Evolutionary conservation across 2,329 filamentous ascomycete genomes (phyloP).

Genomic region (Pseudogymnoascus sp.): DNA sequence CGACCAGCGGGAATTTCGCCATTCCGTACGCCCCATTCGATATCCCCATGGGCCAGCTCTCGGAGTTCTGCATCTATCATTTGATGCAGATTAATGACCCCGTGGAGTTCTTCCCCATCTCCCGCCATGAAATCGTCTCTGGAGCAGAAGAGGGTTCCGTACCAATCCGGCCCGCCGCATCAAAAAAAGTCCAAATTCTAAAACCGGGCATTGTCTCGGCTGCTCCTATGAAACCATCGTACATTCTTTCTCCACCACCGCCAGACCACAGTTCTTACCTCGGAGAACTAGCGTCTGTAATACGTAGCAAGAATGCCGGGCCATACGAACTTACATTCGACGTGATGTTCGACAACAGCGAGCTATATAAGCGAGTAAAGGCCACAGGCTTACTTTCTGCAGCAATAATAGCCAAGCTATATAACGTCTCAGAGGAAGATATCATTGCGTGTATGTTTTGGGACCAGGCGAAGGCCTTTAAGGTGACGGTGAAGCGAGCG

Average conservation of each 20-base stretch:
- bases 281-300: slow-evolving; percentile 32
- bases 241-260: slow-evolving; percentile 11
- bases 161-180: too few relatives aligned
- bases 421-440: slow-evolving; percentile 16
- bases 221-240: not conserved
- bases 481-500: slow-evolving; percentile 35
- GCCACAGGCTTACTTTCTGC: slow-evolving; percentile 28
- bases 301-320: slow-evolving; percentile 44
- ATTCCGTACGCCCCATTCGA: slow-evolving; percentile 33
- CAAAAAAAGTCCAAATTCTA: too few relatives aligned
- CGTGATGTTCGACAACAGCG: slow-evolving; percentile 36
- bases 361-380: slow-evolving; percentile 31
- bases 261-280: slow-evolving; percentile 15
- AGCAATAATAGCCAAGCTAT: slow-evolving; percentile 29
- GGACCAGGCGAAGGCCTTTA: slow-evolving; percentile 40
- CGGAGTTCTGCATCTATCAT: slow-evolving; percentile 39
- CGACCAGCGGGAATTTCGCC: slow-evolving; percentile 44
- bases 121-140: too few relatives aligned
- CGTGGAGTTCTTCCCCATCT: too few relatives aligned
- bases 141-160: too few relatives aligned
- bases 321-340: slow-evolving; percentile 46
- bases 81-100: slow-evolving; percentile 24
- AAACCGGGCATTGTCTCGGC: too few relatives aligned
- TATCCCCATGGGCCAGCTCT: slow-evolving; percentile 33
- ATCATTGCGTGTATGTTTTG: slow-evolving; percentile 25